phyloP scores from a whole-genome alignment of 2,329 filamentous ascomycete genomes.

The Biscogniauxia marginata region DNA sequence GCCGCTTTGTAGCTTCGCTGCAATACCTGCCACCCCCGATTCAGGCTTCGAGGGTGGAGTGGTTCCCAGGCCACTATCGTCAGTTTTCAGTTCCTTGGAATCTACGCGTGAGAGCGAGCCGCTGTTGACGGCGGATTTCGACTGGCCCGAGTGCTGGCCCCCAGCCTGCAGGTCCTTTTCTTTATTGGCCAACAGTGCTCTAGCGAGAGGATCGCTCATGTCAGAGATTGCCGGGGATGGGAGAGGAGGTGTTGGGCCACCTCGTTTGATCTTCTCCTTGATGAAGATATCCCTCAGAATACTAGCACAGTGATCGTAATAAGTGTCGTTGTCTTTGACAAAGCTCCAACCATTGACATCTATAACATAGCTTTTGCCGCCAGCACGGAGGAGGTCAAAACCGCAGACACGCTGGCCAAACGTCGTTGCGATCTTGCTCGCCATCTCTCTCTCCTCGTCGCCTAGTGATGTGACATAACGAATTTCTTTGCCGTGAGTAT shows the following conservation, averaged over 20 bases:
- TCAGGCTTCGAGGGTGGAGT: slow-evolving; percentile 25
- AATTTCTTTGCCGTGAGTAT: slow-evolving; percentile 95
- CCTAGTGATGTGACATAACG: slow-evolving; percentile 88
- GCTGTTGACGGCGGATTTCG: slow-evolving; percentile 15
- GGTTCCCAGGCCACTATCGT: slow-evolving; percentile 21
- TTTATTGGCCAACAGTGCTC: slow-evolving; percentile 32
- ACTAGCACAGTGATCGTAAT: slow-evolving; percentile 86
- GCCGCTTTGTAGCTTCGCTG: slow-evolving; percentile 36
- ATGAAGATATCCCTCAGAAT: slow-evolving; percentile 89
- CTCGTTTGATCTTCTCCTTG: slow-evolving; percentile 67
- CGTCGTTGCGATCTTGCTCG: slow-evolving; percentile 82
- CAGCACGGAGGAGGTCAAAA: slow-evolving; percentile 87
- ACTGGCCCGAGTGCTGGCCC: slow-evolving; percentile 16
- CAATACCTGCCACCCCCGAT: slow-evolving; percentile 20
- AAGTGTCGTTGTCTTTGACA: slow-evolving; percentile 98
- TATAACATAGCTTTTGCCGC: slow-evolving; percentile 92
- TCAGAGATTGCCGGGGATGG: slow-evolving; percentile 49
- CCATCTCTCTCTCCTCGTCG: slow-evolving; percentile 79
- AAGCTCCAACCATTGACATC: slow-evolving; percentile 99
- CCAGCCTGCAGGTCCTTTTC: slow-evolving; percentile 38
- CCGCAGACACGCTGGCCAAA: slow-evolving; percentile 96
- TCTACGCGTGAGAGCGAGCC: slow-evolving; percentile 19
- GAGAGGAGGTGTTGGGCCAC: slow-evolving; percentile 57
- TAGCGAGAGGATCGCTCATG: slow-evolving; percentile 33
- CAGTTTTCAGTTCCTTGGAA: slow-evolving; percentile 15